Evolutionary conservation across 2,329 filamentous ascomycete species (phyloP).

Genomic region (Berkeleyomyces basicola): DNA sequence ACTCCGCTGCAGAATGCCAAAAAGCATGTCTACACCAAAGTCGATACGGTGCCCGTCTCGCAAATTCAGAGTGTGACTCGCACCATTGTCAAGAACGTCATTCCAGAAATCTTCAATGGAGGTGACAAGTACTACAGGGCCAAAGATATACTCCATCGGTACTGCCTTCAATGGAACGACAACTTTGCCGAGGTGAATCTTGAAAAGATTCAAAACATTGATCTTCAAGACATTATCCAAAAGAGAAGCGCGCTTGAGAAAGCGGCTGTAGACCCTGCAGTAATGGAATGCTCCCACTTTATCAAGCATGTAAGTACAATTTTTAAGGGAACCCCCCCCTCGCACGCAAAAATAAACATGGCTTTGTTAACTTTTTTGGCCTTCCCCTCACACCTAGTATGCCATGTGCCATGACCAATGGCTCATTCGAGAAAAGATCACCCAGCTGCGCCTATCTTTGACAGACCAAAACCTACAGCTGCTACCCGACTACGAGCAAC

Average conservation of each 20-base stretch:
- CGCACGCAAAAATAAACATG: background rate
- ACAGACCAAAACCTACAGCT: conserved; percentile 94
- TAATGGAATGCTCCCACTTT: conserved; percentile 58
- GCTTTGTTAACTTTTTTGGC: background rate
- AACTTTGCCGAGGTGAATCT: conserved; percentile 74
- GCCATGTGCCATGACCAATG: conserved; percentile 94
- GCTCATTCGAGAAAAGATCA: conserved; percentile 88
- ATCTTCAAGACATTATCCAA: conserved; percentile 62
- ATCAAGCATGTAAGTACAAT: conserved; percentile 59
- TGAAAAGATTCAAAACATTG: conserved; percentile 63
- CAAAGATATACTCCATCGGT: conserved; percentile 50
- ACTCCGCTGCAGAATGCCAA: conserved; percentile 49
- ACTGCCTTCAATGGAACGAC: conserved; percentile 43
- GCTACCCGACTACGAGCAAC: conserved; percentile 90
- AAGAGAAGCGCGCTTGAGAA: conserved; percentile 48
- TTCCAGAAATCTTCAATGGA: conserved; percentile 41
- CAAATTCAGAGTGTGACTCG: conserved; percentile 77
- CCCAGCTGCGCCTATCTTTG: conserved; percentile 69
- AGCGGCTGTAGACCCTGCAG: conserved; percentile 46
- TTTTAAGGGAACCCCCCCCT: background rate
- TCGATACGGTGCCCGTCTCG: conserved; percentile 50
- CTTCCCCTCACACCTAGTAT: conserved; percentile 37
- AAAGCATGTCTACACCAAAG: conserved; percentile 51
- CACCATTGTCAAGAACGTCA: conserved; percentile 41
- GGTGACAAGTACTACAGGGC: conserved; percentile 36